These are phyloP conservation scores for Chlamydomonas sp. DNA, from an alignment of 139 green algal species.

Conservation along the genomic window DNA sequence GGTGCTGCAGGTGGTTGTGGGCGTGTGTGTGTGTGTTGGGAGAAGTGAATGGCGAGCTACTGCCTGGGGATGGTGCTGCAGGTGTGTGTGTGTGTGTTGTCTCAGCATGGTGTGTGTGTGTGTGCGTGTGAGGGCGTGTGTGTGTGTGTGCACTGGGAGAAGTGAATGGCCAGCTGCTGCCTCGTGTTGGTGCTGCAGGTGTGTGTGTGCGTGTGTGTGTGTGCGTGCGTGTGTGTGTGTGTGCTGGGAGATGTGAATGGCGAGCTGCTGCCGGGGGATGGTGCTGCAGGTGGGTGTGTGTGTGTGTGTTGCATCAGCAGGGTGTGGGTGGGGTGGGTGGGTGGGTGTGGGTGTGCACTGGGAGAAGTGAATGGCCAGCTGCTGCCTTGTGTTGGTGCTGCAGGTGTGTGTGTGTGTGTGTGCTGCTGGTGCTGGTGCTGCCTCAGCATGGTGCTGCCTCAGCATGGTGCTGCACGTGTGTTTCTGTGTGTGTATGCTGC, in stretches of 20 bases:
- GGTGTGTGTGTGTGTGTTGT: background rate
- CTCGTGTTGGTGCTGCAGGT: slow-evolving; percentile 36
- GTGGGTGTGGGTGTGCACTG: background rate
- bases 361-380: slow-evolving; percentile 34
- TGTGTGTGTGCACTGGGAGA: slow-evolving; percentile 3
- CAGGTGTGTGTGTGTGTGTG: too few species aligned
- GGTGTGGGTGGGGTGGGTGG: slow-evolving; percentile 26
- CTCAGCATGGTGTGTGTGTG: too few species aligned
- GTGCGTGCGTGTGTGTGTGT: too few species aligned
- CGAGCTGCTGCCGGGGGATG: slow-evolving; percentile 38
- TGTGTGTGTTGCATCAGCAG: slow-evolving; percentile 23
- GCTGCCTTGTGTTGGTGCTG: slow-evolving; percentile 39
- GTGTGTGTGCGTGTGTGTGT: too few species aligned
- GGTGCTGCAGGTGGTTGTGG: slow-evolving; percentile 18
- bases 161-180: slow-evolving; percentile 40
- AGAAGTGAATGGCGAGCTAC: slow-evolving; percentile 37
- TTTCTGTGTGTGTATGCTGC: too few species aligned
- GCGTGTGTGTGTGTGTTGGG: background rate
- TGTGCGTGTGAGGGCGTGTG: too few species aligned
- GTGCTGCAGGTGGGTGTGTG: slow-evolving; percentile 19
- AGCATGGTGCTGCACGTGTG: slow-evolving; percentile 39
- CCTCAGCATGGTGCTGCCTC: slow-evolving; percentile 41
- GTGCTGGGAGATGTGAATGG: slow-evolving; percentile 43
- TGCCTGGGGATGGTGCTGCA: slow-evolving; percentile 41
- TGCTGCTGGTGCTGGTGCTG: slow-evolving; percentile 32